Conservation (phyloP, 495 filamentous ascomycete species). For the Penicillium simplicissimum region DNA sequence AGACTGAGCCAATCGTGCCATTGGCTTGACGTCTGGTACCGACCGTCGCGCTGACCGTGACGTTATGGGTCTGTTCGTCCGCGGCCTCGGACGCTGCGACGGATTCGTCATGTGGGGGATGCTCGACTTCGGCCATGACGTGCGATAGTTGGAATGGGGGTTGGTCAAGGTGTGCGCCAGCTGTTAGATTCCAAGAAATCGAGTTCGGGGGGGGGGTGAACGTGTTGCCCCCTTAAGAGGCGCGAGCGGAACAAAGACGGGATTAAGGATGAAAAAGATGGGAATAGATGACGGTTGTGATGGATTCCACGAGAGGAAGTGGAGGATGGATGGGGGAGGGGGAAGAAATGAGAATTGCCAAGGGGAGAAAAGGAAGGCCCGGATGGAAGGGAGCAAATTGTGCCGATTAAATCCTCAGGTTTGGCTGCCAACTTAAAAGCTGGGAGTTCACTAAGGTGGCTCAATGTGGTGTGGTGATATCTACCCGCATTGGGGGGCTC, state of each 20-base stretch:
- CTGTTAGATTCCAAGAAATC: slow-evolving; percentile 12
- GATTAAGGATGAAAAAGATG: slow-evolving; percentile 9
- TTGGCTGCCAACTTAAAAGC: not conserved
- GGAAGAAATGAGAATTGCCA: slow-evolving; percentile 14
- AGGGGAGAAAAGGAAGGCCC: slow-evolving; percentile 24
- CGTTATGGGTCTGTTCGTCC: slow-evolving; percentile 50
- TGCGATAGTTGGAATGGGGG: slow-evolving; percentile 9
- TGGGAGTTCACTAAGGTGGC: not conserved
- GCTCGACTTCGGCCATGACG: slow-evolving; percentile 46
- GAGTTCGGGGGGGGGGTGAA: slow-evolving; percentile 14
- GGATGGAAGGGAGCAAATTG: slow-evolving; percentile 23
- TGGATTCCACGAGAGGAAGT: slow-evolving; percentile 6
- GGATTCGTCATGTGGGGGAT: slow-evolving; percentile 47
- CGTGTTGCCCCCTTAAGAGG: slow-evolving; percentile 25
- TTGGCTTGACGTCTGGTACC: slow-evolving; percentile 66
- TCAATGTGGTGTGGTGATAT: slow-evolving; percentile 20
- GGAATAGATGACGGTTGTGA: slow-evolving; percentile 11
- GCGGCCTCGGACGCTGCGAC: slow-evolving; percentile 44
- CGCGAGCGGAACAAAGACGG: slow-evolving; percentile 17
- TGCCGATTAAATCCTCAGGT: slow-evolving; percentile 17
- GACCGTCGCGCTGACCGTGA: slow-evolving; percentile 54
- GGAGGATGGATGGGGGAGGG: slow-evolving; percentile 15
- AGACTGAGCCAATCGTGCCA: slow-evolving; percentile 66
- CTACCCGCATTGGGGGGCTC: slow-evolving; percentile 26
- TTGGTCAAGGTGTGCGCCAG: slow-evolving; percentile 9